Evolutionary conservation across 495 filamentous ascomycete species (phyloP), one percentile per base, ranked within the genome.

Genomic region (Aspergillus haitiensis): DNA sequence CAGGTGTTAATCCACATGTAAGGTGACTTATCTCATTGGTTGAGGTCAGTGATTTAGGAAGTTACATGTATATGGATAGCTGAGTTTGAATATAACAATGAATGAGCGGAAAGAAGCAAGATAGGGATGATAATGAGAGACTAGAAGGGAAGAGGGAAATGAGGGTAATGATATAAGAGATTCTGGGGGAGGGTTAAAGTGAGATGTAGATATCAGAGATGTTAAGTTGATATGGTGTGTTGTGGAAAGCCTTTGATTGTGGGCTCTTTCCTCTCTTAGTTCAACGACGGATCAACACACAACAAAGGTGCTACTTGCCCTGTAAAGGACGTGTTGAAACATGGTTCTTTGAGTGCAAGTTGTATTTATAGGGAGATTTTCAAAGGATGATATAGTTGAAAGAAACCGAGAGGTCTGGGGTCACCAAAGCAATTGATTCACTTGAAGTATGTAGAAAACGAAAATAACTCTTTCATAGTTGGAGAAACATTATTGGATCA

Each of bases 291-390:
- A 39, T 39, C 15, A 32, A 21, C 27, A 16, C 10, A 31, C 9
- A 18, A 18, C 50, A 10, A 51, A 34, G 53, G 61, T 60, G 57
- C 61, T 57, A 60, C 52, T 64, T 60, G 40, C 5, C 39, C 18
- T 5, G 10, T 10, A n/a, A 31, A 5, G 15, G 6, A 0, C 21
- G n/a, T 6, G 16, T 39, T 16, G 27, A 34, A 27, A 5, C 18
- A 46, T 50, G 21, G 21, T 51, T 51, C 52, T 58, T 27, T 42
- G 18, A 5, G 7, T 27, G 5, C 11, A 9, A 18, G 13, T 0
- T 11, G 16, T 9, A 51, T 34, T 51, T 15, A 15, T 7, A 5
- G n/a, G n/a, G 50, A 15, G 33, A 9, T 10, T 16, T 37, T 0
- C 21, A 7, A 10, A 4, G 21, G 21, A 27, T 27, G 3, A 1